Base-by-base conservation (phyloP, 2,329 filamentous ascomycete species). In the Monosporascus cannonballus region DNA sequence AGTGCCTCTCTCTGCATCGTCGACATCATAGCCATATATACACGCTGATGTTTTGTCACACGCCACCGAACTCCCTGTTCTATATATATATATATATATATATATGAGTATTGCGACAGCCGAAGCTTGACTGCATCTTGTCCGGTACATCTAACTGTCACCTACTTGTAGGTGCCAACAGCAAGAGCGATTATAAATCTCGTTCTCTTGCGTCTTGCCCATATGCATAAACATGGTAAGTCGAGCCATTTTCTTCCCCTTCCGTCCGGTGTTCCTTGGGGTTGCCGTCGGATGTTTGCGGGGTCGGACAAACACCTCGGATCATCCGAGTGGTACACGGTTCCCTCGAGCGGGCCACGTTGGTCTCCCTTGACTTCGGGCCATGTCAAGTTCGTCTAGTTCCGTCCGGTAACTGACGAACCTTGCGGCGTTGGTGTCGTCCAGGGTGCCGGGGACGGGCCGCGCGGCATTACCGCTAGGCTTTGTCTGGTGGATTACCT, bases 201-300 rank as follows among this genome's bases (percentile, higher is more conserved):
- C 9, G 17, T 9, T 22, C 11, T 51, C 50, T 57, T 50, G 54
- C 51, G 56, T 57, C 52, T 62, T 51, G 56, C 52, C 50, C 38
- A 48, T 11, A 8, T 25, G 59, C 58, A 51, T 49, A 60, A 60
- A 49, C 52, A 61, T 59, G 59, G 59, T 60, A 53, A 54, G 58
- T 56, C 25, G 49, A 46, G 22, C 18, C 20, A 52, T 8, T 34
- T 37, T 8, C 25, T 47, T 49, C 11, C 45, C 18, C 25, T 50
- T 49, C 45, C 48, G 30, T 57, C 51, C 51, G 47, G 47, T 53
- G 46, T 41, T 8, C 9, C 38, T 18, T 9, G 1, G 1, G 3
- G 17, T 41, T 41, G 18, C 18, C 18, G 17, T 27, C 42, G 42
- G 15, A 24, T 17, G 24, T 30, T 45, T 45, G 20, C 42, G 14